Base-by-base conservation (phyloP, 2,329 filamentous ascomycete species). In the Xylaria sp. region DNA sequence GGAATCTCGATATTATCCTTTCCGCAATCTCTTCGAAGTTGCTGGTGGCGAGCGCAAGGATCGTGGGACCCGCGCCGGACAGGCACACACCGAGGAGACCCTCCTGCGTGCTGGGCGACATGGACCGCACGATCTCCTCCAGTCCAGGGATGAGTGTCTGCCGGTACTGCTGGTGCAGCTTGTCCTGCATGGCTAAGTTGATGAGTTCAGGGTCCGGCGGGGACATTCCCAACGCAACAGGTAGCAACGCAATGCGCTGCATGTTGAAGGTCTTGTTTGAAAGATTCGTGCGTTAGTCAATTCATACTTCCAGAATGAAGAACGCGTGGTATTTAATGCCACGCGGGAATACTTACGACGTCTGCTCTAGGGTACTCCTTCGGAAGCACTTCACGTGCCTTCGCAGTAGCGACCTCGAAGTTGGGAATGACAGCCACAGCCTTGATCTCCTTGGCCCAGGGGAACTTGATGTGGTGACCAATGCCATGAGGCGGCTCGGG, bases 111-210 rank as follows among this genome's bases (percentile, higher is more conserved):
- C 85, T 83, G 34, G 93, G 94, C 9, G 90, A 96, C 79, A 97
- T 92, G 61, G 89, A 93, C 73, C 91, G 85, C 55, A 99, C 85
- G 57, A 99, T 93, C 72, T 96, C 89, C 13, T 90, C 89, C 59
- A 99, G 82, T 0, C 93, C 94, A 1, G 94, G 94, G 67, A 99
- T 96, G 63, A 99, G 83, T 1, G 84, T 88, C 76, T 94, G 88
- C 57, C 94, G 88, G 79, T 99, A 97, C 49, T 92, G 94, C 76
- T 99, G 94, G 78, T 99, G 94, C 62, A 99, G 86, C 76, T 92
- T 96, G 79, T 99, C 94, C 77, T 97, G 94, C 94, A 99, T 99
- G 52, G 92, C 93, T 52, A 95, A 86, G 78, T 95, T 95, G 73
- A 99, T 99, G 75, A 96, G 88, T 69, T 95, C 88, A 19, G 94